phyloP scores from a whole-genome alignment of 768 basidiomycete species.

The Lactarius indigo region DNA sequence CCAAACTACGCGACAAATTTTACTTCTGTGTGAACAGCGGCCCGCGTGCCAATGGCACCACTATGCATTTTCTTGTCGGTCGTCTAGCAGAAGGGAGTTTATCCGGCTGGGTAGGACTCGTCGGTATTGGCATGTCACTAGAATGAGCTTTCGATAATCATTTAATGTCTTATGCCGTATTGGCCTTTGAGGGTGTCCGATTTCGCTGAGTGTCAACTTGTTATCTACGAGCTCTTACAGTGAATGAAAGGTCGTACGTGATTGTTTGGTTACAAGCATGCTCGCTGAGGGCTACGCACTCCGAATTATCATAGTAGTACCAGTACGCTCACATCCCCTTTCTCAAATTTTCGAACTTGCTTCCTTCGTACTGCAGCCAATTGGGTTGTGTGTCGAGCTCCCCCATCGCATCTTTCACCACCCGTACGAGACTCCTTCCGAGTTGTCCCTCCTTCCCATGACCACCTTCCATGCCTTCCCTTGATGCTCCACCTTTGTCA shows the following conservation, averaged over 20 bases:
- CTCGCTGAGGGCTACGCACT: neutral
- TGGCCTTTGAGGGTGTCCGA: neutral
- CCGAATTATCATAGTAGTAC: neutral
- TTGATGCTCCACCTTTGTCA: constrained; percentile 60
- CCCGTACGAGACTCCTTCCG: constrained; percentile 65
- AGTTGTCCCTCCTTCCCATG: constrained; percentile 71
- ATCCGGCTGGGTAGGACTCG: constrained; percentile 24
- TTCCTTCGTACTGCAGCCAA: constrained; percentile 75
- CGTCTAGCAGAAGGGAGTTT: constrained; percentile 19
- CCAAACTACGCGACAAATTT: constrained; percentile 20
- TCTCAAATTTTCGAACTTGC: constrained; percentile 77
- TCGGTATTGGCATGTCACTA: constrained; percentile 20
- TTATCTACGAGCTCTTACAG: neutral
- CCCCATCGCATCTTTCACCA: constrained; percentile 50
- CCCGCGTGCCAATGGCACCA: neutral
- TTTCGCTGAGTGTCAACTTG: neutral
- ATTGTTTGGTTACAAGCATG: neutral
- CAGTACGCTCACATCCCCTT: constrained; percentile 50
- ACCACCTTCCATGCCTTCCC: constrained; percentile 73
- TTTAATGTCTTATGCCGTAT: neutral
- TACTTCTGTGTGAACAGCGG: constrained; percentile 12
- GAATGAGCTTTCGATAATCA: neutral
- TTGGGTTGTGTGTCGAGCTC: constrained; percentile 44
- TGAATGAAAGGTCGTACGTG: too few species aligned
- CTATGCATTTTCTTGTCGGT: constrained; percentile 22